Evolutionary conservation across 2,329 filamentous ascomycete species (phyloP).

Genomic region (Zopfia rhizophila): DNA sequence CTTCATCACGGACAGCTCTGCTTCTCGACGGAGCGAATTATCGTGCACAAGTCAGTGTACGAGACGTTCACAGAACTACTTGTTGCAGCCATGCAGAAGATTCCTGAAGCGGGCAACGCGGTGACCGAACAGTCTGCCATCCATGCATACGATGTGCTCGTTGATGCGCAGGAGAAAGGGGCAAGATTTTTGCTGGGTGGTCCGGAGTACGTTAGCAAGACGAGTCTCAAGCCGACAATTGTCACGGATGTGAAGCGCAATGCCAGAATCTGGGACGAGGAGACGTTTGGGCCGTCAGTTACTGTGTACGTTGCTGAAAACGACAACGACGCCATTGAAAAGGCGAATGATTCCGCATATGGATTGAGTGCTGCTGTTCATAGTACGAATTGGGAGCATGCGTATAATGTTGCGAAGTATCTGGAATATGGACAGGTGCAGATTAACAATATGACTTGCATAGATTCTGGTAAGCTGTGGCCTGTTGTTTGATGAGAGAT

Average conservation of each 20-base stretch:
- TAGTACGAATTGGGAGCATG: constrained; percentile 26
- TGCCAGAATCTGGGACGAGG: constrained; percentile 77
- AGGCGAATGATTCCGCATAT: constrained; percentile 85
- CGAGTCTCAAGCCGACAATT: constrained; percentile 69
- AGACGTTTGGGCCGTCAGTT: constrained; percentile 80
- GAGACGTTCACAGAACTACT: constrained; percentile 61
- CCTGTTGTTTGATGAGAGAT: too few species aligned
- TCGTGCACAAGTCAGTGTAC: constrained; percentile 65
- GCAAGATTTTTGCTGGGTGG: constrained; percentile 64
- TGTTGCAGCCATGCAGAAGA: constrained; percentile 53
- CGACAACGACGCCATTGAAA: constrained; percentile 75
- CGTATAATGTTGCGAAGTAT: constrained; percentile 28
- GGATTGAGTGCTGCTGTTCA: constrained; percentile 45
- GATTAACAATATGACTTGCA: constrained; percentile 19
- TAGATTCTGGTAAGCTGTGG: constrained; percentile 14
- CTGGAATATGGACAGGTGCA: constrained; percentile 53
- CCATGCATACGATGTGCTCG: constrained; percentile 56
- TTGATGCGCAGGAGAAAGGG: constrained; percentile 65
- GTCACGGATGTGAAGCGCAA: constrained; percentile 70
- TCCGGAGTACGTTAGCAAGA: constrained; percentile 50
- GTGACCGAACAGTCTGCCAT: constrained; percentile 41
- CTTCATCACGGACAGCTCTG: constrained; percentile 74
- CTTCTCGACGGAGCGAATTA: constrained; percentile 83
- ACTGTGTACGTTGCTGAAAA: constrained; percentile 71
- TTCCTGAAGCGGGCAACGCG: constrained; percentile 53